Conservation (phyloP, 2,329 filamentous ascomycete genomes). For the Esteya vermicola region DNA sequence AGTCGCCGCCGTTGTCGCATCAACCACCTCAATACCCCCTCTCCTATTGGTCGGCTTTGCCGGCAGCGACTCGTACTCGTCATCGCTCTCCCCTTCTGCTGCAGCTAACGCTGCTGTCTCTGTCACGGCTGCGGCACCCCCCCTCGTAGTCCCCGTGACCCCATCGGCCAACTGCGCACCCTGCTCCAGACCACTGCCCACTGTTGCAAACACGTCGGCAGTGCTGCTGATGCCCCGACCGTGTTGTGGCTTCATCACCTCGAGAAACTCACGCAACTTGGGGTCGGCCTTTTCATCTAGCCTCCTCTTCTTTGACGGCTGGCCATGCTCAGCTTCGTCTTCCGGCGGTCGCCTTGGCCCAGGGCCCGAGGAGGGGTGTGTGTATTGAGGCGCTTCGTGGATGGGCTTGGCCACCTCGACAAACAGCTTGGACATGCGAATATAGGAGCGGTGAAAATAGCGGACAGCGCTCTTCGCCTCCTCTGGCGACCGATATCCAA, state of each 20-base stretch:
- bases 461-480: constrained; percentile 73
- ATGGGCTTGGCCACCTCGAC: constrained; percentile 74
- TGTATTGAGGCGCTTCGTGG: constrained; percentile 23
- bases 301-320: constrained; percentile 49
- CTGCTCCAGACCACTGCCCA: not conserved
- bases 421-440: constrained; percentile 86
- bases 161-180: not conserved
- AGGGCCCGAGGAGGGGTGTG: constrained; percentile 5
- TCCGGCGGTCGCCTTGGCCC: not conserved
- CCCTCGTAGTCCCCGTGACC: no score
- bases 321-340: constrained; percentile 10
- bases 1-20: no score
- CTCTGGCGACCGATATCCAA: constrained; percentile 76
- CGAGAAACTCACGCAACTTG: constrained; percentile 75
- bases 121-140: not conserved
- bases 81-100: constrained; percentile 48
- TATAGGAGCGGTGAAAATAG: constrained; percentile 91
- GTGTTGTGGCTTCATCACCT: constrained; percentile 58
- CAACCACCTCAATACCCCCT: no score
- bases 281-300: constrained; percentile 47
- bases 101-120: constrained; percentile 9
- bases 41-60: constrained; percentile 34
- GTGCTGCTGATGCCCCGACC: constrained; percentile 9
- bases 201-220: constrained; percentile 6
- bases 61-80: constrained; percentile 58